Evolutionary conservation across 306 rosid genomes (phyloP), one percentile per base, ranked within the genome.

Genomic region (Prunus padus): DNA sequence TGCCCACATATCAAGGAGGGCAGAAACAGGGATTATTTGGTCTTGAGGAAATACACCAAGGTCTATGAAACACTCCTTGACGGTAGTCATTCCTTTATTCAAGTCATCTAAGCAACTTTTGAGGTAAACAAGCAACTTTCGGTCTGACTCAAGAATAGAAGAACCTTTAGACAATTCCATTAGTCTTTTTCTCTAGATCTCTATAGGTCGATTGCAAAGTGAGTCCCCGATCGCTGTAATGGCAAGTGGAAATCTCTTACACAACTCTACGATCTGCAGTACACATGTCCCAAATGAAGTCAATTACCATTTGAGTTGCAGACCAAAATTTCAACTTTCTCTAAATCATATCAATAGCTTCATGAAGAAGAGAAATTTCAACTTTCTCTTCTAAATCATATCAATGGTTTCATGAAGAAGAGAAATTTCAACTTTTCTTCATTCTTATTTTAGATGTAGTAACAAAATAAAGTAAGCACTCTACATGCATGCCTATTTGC

Each of bases 11-110:
- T 89, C 91, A 61, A 92, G 62, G 56, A 92, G 88, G 25, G 85
- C 79, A 52, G 86, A 23, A 26, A 71, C 87, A 30, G 88, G 85
- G 60, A 89, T 91, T 80, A 83, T 87, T 44, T 87, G 89, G 44
- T 77, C 91, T 69, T 86, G 87, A 19, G 93, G 97, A 78, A 91
- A 91, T 25, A 79, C 82, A 63, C 85, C 77, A 15, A 91, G 76
- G 82, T 91, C 90, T 72, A 55, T 16, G 79, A 91, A 89, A 77
- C 90, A 79, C 42, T 91, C 82, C 81, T 63, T 83, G 73, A 49
- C 42, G 4, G 31, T 44, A 13, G 33, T 33, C 72, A 57, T 77
- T 8, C 75, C 30, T 8, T 78, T 11, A 19, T 81, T 59, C 64
- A 37, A 67, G 4, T 42, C 75, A 77, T 83, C 87, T 6, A 87